Percentiles rank a stretch among this genome's conserved stretches.
phyloP scores from a whole-genome alignment of 2,329 filamentous ascomycete genomes.

The Fusarium sp. region DNA sequence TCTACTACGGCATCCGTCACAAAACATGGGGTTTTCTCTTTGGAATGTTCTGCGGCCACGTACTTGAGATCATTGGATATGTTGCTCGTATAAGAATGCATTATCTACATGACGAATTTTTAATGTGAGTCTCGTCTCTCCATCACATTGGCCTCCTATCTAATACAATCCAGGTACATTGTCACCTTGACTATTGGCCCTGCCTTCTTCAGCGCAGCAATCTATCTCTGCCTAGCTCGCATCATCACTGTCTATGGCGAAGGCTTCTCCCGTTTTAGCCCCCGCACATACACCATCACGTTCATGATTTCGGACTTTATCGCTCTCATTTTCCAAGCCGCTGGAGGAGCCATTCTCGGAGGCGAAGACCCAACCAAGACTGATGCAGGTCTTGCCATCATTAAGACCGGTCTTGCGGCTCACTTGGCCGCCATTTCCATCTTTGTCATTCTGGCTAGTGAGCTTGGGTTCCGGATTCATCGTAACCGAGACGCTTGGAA shows the following conservation, averaged over 20 bases:
- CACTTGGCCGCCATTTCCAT: slow-evolving; percentile 29
- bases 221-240: slow-evolving; percentile 65
- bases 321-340: slow-evolving; percentile 59
- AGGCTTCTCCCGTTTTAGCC: slow-evolving; percentile 47
- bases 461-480: slow-evolving; percentile 10
- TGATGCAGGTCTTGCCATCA: slow-evolving; percentile 19
- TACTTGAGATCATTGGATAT: slow-evolving; percentile 67
- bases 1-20: slow-evolving; percentile 49
- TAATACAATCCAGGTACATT: slow-evolving; percentile 31
- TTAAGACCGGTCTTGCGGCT: slow-evolving; percentile 29
- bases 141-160: background rate
- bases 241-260: slow-evolving; percentile 56
- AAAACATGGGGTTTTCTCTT: slow-evolving; percentile 53
- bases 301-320: slow-evolving; percentile 60
- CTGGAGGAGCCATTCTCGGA: slow-evolving; percentile 54
- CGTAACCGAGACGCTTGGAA: slow-evolving; percentile 20
- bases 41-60: slow-evolving; percentile 60
- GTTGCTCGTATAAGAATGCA: slow-evolving; percentile 62
- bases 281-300: slow-evolving; percentile 46
- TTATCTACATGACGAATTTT: slow-evolving; percentile 61
- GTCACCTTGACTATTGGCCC: slow-evolving; percentile 67
- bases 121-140: slow-evolving; percentile 53
- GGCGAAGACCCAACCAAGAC: slow-evolving; percentile 5
- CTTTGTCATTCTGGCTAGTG: slow-evolving; percentile 3
- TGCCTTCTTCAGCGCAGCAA: slow-evolving; percentile 67